Evolutionary conservation across 1,284 basidiomycete genomes (phyloP), one percentile per base, ranked within the genome.

Genomic region (Tausonia pullulans): DNA sequence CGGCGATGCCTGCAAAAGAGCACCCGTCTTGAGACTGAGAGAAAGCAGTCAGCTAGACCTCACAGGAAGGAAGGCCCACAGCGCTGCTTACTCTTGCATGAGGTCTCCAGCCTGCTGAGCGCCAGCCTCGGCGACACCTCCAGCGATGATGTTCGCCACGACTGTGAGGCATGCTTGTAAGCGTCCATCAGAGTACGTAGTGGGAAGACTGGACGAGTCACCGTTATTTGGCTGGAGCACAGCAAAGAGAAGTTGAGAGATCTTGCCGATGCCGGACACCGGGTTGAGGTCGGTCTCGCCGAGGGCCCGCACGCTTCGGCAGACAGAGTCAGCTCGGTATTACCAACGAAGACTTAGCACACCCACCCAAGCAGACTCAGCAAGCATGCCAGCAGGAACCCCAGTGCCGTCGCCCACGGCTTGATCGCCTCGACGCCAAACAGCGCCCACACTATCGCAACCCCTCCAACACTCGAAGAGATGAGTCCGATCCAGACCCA

Each of bases 21-120:
- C 87, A 0, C 95, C 95, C 1, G 94, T 97, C 79, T 98, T 98
- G 69, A 97, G 80, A 75, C 27, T 27, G 27, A 27, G 27, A 27
- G 27, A 27, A 27, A 27, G 27, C 27, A 27, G 27, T 27, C 27
- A 27, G 27, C 27, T 27, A 27, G 27, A 27, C 27, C 27, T 27
- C 27, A 27, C 27, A 27, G 27, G 27, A 27, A 27, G 27, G 27
- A 27, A 27, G 27, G 27, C 27, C 27, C 2, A 27, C 27, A 27
- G 27, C 27, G 27, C 27, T 2, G 27, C 27, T 27, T 2, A 27
- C 27, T 98, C 95, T 78, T 98, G 94, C 93, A 98, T 97, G 16
- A 98, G 83, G 74, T 98, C 94, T 14, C 94, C 95, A 7, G 94
- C 92, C 74, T 96, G 92, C 77, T 90, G 89, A 40, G 94, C 94